Percentiles rank a stretch among this genome's conserved stretches.
Evolutionary conservation across 1,284 basidiomycete genomes (phyloP).

Genomic region (Hypsizygus ulmarius): DNA sequence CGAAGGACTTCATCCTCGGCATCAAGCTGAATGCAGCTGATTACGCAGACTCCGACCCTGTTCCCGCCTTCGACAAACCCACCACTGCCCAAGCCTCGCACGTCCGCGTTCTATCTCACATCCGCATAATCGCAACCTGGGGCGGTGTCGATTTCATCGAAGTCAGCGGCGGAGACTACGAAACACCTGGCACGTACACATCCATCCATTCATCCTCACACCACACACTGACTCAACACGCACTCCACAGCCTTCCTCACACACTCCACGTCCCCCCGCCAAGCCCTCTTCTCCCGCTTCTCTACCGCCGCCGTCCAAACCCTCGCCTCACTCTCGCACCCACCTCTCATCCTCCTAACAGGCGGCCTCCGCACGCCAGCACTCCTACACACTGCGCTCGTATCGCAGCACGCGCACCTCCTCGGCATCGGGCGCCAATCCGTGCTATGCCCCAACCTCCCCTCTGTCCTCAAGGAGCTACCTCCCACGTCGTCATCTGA

Average conservation of each 20-base stretch:
- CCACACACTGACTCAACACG: neutral
- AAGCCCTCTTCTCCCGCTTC: constrained; percentile 63
- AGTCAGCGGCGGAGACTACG: constrained; percentile 86
- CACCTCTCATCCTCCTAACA: constrained; percentile 74
- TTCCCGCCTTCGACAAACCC: no score
- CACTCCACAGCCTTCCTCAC: constrained; percentile 42
- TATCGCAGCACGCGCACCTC: constrained; percentile 60
- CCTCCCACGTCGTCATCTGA: constrained; percentile 6
- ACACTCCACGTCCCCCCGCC: constrained; percentile 36
- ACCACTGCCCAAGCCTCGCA: constrained; percentile 27
- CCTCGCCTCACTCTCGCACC: constrained; percentile 31
- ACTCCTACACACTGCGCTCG: constrained; percentile 56
- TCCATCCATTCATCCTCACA: neutral
- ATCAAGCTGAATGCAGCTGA: constrained; percentile 90
- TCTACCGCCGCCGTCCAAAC: constrained; percentile 49
- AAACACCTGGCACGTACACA: constrained; percentile 59
- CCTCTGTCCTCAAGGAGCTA: constrained; percentile 33
- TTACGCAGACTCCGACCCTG: constrained; percentile 54
- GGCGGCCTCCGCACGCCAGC: constrained; percentile 71
- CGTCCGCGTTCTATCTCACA: constrained; percentile 61
- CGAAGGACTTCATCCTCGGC: constrained; percentile 69
- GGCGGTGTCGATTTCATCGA: constrained; percentile 78
- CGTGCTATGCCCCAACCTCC: constrained; percentile 63
- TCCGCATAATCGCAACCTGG: constrained; percentile 64
- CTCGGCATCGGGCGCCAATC: constrained; percentile 77